Conservation (phyloP, 192 early-diverging fungal genomes). For the Coemansia sp. region DNA sequence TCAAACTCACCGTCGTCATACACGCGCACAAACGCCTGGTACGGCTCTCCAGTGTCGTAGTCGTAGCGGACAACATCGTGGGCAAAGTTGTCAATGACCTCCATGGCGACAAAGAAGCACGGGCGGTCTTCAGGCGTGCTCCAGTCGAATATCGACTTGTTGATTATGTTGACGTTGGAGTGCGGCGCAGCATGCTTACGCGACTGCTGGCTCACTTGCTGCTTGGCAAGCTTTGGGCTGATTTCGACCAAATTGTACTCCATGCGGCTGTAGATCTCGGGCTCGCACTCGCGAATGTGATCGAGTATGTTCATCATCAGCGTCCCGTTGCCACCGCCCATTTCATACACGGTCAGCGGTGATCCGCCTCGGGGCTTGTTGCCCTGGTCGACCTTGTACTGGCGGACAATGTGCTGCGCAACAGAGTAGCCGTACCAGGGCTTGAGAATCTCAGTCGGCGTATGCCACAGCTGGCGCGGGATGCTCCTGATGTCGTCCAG, state of each 20-base stretch:
- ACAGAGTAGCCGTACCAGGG: conserved; percentile 91
- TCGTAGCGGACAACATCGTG: conserved; percentile 96
- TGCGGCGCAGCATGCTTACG: conserved; percentile 41
- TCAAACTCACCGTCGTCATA: conserved; percentile 83
- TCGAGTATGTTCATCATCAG: conserved; percentile 94
- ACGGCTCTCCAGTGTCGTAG: conserved; percentile 66
- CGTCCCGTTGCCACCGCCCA: conserved; percentile 97
- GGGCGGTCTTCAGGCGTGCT: conserved; percentile 63
- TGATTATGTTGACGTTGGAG: conserved; percentile 76
- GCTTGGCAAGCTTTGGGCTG: conserved; percentile 75
- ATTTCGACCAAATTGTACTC: conserved; percentile 95
- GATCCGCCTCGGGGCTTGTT: conserved; percentile 29
- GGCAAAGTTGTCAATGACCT: conserved; percentile 97
- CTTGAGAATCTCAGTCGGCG: conserved; percentile 94
- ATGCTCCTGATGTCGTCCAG: conserved; percentile 75
- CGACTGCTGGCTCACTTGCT: conserved; percentile 61
- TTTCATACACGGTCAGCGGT: conserved; percentile 88
- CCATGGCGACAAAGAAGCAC: conserved; percentile 96
- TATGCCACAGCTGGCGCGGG: conserved; percentile 96
- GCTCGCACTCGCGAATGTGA: conserved; percentile 76
- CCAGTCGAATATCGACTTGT: conserved; percentile 95
- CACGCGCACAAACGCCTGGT: conserved; percentile 82
- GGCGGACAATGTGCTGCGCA: conserved; percentile 83
- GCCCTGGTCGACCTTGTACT: conserved; percentile 67
- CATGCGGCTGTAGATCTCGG: conserved; percentile 76